A percentile compares a stretch with the other conserved stretches of the same genome.
phyloP scores from a whole-genome alignment of 2,329 filamentous ascomycete species.

The Aureobasidium leucospermi region DNA sequence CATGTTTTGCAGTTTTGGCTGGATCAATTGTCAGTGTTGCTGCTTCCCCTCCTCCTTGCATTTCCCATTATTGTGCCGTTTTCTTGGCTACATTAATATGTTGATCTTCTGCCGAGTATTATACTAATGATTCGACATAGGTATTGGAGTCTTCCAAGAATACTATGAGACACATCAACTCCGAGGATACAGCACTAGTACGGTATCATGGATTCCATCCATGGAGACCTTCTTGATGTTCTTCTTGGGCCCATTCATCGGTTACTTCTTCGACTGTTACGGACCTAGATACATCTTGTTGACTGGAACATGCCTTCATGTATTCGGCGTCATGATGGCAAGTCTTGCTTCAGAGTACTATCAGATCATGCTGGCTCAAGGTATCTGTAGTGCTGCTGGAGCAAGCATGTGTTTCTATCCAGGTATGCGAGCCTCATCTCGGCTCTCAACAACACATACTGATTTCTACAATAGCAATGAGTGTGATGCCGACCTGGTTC shows the following conservation, averaged over 20 bases:
- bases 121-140: slow-evolving; percentile 8
- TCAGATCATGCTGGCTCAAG: slow-evolving; percentile 49
- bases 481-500: slow-evolving; percentile 42
- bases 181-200: slow-evolving; percentile 29
- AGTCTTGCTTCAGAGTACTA: slow-evolving; percentile 49
- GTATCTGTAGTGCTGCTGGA: slow-evolving; percentile 46
- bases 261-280: slow-evolving; percentile 55
- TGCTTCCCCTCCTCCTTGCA: background rate
- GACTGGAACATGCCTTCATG: slow-evolving; percentile 47
- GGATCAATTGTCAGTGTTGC: slow-evolving; percentile 31
- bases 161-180: slow-evolving; percentile 41
- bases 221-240: slow-evolving; percentile 44
- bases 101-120: too few species aligned
- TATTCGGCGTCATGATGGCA: slow-evolving; percentile 59
- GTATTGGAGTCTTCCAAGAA: slow-evolving; percentile 38
- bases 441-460: background rate
- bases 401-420: slow-evolving; percentile 45
- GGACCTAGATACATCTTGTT: slow-evolving; percentile 52
- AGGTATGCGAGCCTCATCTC: slow-evolving; percentile 12
- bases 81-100: background rate
- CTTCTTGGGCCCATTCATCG: slow-evolving; percentile 53
- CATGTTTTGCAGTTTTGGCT: slow-evolving; percentile 35
- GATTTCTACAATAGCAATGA: slow-evolving; percentile 24
- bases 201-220: slow-evolving; percentile 41
- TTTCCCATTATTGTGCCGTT: background rate